Evolutionary conservation across 2,329 filamentous ascomycete genomes (phyloP), one percentile per base, ranked within the genome.

Genomic region (Xylariaceae sp.): DNA sequence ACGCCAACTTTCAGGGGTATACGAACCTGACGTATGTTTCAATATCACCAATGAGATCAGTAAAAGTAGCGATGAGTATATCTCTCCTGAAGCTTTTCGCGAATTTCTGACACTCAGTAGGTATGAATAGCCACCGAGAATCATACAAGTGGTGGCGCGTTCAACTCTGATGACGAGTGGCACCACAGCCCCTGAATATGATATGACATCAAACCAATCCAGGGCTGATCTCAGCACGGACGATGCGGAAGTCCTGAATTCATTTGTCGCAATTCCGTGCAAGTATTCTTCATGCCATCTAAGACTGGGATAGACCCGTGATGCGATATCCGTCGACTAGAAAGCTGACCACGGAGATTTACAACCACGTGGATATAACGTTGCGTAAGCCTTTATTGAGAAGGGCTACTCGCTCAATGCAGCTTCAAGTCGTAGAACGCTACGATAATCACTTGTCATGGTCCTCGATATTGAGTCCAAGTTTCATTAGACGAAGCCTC

Each of bases 1-100:
- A 62, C 42, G 34, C 54, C 39, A 44, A 60, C 17, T 64, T 64
- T 51, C 47, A 57, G 8, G 62, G 64, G 51, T 64, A 65, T 37
- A 45, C 53, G 42, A 65, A 62, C 51, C 58, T 64, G 15, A 58
- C 64, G 42, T 61, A 56, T 18, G 64, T 51, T 65, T n/a, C 57
- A 51, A 51, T 15, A 56, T 53, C 3, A 34, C 57, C 18, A 48
- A 50, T 3, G 44, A 61, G n/a, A 53, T 50, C n/a, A 50, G 45
- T 8, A 59, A 59, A 44, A 18, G 44, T 13, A 59, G 56, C 30
- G 58, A 57, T 11, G 62, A 63, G 11, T 51, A 35, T 30, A 53
- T 30, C 59, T 11, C 51, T 62, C 4, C 55, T 53, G 1, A 57
- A 53, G n/a, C 37, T 61, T 7, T 63, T 63, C 51, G 42, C 39